Evolutionary conservation across 805 yeast species (phyloP).

Genomic region (Wickerhamiella alocasiicola): DNA sequence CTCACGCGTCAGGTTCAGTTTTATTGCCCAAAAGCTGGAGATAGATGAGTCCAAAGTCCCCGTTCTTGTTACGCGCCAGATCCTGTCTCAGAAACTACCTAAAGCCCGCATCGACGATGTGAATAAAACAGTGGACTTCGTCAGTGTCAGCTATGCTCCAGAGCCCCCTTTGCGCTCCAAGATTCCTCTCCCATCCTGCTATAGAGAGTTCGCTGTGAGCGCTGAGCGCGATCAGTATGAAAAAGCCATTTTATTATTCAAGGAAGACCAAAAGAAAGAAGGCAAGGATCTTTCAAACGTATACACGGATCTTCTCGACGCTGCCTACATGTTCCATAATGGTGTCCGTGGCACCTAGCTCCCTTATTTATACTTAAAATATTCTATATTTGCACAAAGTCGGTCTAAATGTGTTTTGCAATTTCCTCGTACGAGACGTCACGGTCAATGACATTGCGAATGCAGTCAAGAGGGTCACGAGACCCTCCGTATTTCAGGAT

Average conservation of each 20-base stretch:
- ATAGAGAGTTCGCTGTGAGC: constrained; percentile 6
- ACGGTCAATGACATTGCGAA: constrained; percentile 60
- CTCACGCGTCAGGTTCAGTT: constrained; percentile 21
- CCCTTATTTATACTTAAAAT: not conserved
- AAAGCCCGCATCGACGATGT: constrained; percentile 24
- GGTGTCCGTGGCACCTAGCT: not conserved
- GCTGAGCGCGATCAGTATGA: constrained; percentile 8
- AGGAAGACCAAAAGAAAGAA: constrained; percentile 6
- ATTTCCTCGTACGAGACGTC: constrained; percentile 26
- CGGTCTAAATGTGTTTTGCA: constrained; percentile 12
- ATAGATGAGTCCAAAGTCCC: constrained; percentile 17
- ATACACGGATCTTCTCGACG: constrained; percentile 3
- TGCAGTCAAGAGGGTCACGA: constrained; percentile 73
- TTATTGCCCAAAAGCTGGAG: constrained; percentile 20
- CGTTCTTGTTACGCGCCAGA: constrained; percentile 20
- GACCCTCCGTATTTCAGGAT: constrained; percentile 92
- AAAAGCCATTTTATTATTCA: constrained; percentile 1
- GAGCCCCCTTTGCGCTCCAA: not conserved
- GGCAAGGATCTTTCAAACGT: constrained; percentile 3
- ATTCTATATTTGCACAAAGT: not conserved
- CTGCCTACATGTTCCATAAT: not conserved
- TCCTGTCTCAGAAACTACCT: constrained; percentile 23
- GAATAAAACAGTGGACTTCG: not conserved
- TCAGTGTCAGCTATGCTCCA: constrained; percentile 25
- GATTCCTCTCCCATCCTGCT: constrained; percentile 6